Evolutionary conservation across 2,329 filamentous ascomycete genomes (phyloP).

Genomic region (Colletotrichum costaricense): DNA sequence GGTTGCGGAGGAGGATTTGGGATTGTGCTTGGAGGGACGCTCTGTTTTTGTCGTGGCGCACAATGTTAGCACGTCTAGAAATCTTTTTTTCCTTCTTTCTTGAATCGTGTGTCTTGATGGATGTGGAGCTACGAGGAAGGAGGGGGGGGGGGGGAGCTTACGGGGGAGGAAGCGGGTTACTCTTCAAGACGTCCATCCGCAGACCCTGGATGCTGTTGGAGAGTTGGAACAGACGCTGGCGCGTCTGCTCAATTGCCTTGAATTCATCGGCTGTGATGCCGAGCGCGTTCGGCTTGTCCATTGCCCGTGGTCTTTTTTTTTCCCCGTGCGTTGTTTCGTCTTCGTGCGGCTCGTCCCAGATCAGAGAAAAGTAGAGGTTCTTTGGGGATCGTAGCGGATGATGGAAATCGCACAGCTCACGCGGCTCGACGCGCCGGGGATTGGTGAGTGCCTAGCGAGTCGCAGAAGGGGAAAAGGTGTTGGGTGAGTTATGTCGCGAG

Average conservation of each 20-base stretch:
- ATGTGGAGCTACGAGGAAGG: background rate
- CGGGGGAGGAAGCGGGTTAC: conserved; percentile 76
- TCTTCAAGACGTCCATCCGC: conserved; percentile 68
- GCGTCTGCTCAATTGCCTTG: conserved; percentile 77
- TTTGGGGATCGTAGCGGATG: background rate
- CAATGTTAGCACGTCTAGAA: too few species aligned
- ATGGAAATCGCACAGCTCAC: background rate
- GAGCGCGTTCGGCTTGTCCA: conserved; percentile 44
- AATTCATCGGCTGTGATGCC: conserved; percentile 68
- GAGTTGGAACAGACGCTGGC: conserved; percentile 75
- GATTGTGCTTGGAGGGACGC: conserved; percentile 79
- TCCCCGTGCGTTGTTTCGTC: too few species aligned
- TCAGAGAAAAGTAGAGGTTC: background rate
- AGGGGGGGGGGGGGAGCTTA: conserved; percentile 48
- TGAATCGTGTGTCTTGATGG: too few species aligned
- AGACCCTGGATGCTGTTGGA: conserved; percentile 76
- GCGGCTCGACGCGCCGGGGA: background rate
- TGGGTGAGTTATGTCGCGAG: too few species aligned
- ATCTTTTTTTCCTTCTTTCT: too few species aligned
- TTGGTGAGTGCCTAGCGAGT: background rate
- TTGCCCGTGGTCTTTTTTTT: background rate
- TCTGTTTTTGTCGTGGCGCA: conserved; percentile 51
- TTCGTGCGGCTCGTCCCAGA: too few species aligned
- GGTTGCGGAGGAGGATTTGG: conserved; percentile 77
- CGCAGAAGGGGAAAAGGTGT: background rate